phyloP scores from a whole-genome alignment of 2,329 filamentous ascomycete species.

The Epichloe sylvatica region DNA sequence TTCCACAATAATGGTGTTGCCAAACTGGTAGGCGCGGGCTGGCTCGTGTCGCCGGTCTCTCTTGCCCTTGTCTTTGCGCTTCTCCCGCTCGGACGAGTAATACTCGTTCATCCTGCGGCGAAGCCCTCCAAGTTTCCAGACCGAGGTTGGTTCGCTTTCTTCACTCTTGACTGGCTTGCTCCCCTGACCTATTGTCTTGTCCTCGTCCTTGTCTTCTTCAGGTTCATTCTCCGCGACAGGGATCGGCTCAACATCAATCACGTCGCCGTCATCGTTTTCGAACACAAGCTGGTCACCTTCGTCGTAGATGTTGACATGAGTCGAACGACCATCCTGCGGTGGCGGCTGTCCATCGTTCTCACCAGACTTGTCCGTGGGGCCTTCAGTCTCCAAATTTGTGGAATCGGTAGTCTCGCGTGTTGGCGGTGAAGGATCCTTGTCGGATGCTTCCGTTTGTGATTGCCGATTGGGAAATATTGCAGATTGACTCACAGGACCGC shows the following conservation, averaged over 20 bases:
- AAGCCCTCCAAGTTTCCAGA: slow-evolving; percentile 25
- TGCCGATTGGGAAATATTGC: slow-evolving; percentile 62
- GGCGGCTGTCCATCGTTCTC: slow-evolving; percentile 14
- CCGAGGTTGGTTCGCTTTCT: slow-evolving; percentile 2
- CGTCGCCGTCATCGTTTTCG: slow-evolving; percentile 78
- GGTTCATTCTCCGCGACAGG: slow-evolving; percentile 2
- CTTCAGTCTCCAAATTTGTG: slow-evolving; percentile 20
- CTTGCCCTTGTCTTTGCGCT: slow-evolving; percentile 49
- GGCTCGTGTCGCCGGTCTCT: slow-evolving; percentile 50
- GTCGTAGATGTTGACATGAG: slow-evolving; percentile 55
- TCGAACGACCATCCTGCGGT: slow-evolving; percentile 3
- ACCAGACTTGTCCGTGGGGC: slow-evolving; percentile 16
- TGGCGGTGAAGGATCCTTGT: slow-evolving; percentile 18
- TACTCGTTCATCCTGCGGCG: slow-evolving; percentile 38
- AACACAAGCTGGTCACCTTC: slow-evolving; percentile 69
- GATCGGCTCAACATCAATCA: slow-evolving; percentile 47
- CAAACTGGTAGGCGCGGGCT: slow-evolving; percentile 74
- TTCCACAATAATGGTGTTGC: slow-evolving; percentile 77
- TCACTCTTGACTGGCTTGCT: background rate
- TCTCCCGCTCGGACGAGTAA: slow-evolving; percentile 46
- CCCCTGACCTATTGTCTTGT: background rate
- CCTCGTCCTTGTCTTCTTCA: background rate
- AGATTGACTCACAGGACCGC: slow-evolving; percentile 78
- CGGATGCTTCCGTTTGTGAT: slow-evolving; percentile 11
- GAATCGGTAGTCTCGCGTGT: slow-evolving; percentile 20